Percentiles rank a stretch among this genome's conserved stretches.
Evolutionary conservation across 2,329 filamentous ascomycete species (phyloP).

Genomic region (Alternaria tenuissima): DNA sequence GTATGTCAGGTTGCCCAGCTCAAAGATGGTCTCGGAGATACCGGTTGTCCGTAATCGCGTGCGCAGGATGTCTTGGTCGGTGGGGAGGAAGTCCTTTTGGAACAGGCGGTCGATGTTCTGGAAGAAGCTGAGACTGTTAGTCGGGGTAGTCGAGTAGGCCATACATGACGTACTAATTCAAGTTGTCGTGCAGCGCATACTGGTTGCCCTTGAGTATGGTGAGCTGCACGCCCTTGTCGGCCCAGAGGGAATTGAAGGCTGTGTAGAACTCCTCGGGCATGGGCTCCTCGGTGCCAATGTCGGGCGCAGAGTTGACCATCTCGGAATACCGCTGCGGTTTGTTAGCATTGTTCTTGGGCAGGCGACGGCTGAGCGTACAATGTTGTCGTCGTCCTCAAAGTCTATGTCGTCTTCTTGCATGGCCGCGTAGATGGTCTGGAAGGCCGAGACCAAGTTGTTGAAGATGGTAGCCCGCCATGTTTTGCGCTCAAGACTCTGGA

Average conservation of each 20-base stretch:
- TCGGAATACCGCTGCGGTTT: conserved; percentile 74
- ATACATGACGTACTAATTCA: conserved; percentile 77
- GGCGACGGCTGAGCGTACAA: conserved; percentile 62
- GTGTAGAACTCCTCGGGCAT: conserved; percentile 80
- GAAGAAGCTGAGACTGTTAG: conserved; percentile 73
- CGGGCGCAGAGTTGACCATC: conserved; percentile 78
- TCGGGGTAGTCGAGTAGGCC: not conserved
- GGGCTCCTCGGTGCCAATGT: conserved; percentile 81
- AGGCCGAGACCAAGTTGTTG: conserved; percentile 90
- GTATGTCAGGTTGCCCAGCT: conserved; percentile 89
- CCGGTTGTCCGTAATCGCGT: conserved; percentile 91
- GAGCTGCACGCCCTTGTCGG: conserved; percentile 80
- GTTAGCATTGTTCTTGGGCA: conserved; percentile 9
- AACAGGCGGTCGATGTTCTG: conserved; percentile 69
- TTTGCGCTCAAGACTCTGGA: conserved; percentile 86
- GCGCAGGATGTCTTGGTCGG: conserved; percentile 92
- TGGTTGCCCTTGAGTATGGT: conserved; percentile 96
- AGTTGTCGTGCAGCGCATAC: conserved; percentile 94
- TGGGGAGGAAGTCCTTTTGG: conserved; percentile 79
- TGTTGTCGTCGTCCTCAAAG: conserved; percentile 80
- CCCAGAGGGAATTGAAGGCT: conserved; percentile 86
- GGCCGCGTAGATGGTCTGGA: conserved; percentile 87
- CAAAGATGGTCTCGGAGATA: conserved; percentile 94
- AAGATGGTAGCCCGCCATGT: conserved; percentile 97
- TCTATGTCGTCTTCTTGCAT: conserved; percentile 85